Evolutionary conservation across 2,329 filamentous ascomycete species (phyloP).

Genomic region (Orbilia oligospora): DNA sequence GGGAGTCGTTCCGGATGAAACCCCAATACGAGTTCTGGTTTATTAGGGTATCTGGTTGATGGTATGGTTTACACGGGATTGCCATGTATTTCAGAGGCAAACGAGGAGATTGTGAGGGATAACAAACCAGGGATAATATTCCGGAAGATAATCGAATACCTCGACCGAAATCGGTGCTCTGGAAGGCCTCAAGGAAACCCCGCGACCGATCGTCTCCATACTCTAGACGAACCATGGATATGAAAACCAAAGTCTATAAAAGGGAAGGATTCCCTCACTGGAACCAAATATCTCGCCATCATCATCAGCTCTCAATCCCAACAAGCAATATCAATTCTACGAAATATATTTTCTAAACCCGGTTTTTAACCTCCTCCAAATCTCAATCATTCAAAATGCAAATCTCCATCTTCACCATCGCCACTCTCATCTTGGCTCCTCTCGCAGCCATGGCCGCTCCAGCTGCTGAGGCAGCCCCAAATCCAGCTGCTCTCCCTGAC

Average conservation of each 20-base stretch:
- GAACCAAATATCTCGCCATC: slow-evolving; percentile 2
- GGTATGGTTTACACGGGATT: neutral
- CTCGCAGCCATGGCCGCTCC: slow-evolving; percentile 49
- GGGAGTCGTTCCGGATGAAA: slow-evolving; percentile 11
- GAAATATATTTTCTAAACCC: neutral
- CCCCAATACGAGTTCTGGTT: slow-evolving; percentile 6
- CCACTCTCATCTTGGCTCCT: slow-evolving; percentile 48
- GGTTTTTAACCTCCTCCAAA: slow-evolving; percentile 9
- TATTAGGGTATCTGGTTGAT: neutral
- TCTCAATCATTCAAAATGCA: slow-evolving; percentile 38
- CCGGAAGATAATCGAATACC: neutral
- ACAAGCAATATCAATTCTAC: neutral
- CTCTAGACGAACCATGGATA: neutral
- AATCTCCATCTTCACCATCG: slow-evolving; percentile 41
- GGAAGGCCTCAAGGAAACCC: neutral
- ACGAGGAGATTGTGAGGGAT: neutral
- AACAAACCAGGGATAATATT: neutral
- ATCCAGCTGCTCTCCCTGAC: slow-evolving; percentile 27
- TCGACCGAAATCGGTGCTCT: slow-evolving; percentile 9
- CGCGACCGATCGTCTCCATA: neutral
- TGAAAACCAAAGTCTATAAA: slow-evolving; percentile 30
- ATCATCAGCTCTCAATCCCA: slow-evolving; percentile 20
- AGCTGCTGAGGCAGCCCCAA: slow-evolving; percentile 32
- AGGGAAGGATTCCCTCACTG: neutral
- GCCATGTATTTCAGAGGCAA: neutral